Evolutionary conservation across 495 filamentous ascomycete species (phyloP).

Genomic region (Pseudotulostoma volvatum): DNA sequence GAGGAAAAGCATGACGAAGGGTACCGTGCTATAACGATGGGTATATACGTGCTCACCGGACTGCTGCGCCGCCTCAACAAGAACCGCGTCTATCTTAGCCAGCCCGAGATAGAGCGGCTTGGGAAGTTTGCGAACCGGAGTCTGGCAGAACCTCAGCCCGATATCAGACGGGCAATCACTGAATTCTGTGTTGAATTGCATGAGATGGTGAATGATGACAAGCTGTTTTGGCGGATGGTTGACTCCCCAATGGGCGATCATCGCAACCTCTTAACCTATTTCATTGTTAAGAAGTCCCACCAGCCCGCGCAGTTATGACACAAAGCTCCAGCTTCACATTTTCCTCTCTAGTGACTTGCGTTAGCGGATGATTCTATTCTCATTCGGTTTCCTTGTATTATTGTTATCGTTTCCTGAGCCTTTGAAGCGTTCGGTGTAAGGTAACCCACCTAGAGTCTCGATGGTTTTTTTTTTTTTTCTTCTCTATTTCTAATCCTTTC

Average conservation of each 20-base stretch:
- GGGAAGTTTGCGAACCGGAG: conserved; percentile 41
- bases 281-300: conserved; percentile 42
- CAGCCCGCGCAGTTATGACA: not conserved
- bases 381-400: too few species aligned
- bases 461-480: too few species aligned
- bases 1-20: conserved; percentile 16
- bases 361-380: too few species aligned
- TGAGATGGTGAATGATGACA: conserved; percentile 41
- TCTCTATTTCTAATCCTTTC: too few species aligned
- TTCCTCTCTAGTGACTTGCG: too few species aligned
- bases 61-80: conserved; percentile 14
- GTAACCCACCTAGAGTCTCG: too few species aligned
- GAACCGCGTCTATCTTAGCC: conserved; percentile 8
- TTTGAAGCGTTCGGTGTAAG: too few species aligned
- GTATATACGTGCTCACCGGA: conserved; percentile 39
- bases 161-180: conserved; percentile 62
- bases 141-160: conserved; percentile 55
- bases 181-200: conserved; percentile 64
- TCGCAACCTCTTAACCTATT: conserved; percentile 68
- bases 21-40: conserved; percentile 34
- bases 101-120: conserved; percentile 17
- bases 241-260: conserved; percentile 47
- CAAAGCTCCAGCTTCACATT: too few species aligned
- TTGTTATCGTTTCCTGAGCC: too few species aligned
- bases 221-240: conserved; percentile 47